phyloP scores from a whole-genome alignment of 2,329 filamentous ascomycete species.

The Colletotrichum sansevieriae region DNA sequence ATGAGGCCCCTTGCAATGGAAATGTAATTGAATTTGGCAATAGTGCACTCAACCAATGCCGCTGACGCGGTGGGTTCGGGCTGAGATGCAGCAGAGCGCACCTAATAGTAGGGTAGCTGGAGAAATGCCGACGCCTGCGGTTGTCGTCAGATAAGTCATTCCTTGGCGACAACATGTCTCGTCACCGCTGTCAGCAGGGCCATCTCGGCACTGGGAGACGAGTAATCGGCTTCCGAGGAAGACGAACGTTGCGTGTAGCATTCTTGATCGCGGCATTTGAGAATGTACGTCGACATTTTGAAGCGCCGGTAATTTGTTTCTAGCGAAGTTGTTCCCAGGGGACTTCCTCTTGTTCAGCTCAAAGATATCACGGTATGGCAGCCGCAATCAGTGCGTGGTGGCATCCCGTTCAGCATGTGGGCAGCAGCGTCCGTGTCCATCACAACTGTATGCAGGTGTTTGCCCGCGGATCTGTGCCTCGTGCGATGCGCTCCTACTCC shows the following conservation, averaged over 20 bases:
- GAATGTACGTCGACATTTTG: too few relatives aligned
- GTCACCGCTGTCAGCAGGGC: slow-evolving; percentile 17
- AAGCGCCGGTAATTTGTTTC: too few relatives aligned
- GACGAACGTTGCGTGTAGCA: too few relatives aligned
- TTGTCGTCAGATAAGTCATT: slow-evolving; percentile 35
- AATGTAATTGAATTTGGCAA: slow-evolving; percentile 14
- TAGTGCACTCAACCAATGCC: not conserved
- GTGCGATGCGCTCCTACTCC: slow-evolving; percentile 7
- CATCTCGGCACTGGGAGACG: too few relatives aligned
- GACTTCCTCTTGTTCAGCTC: too few relatives aligned
- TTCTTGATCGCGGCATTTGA: too few relatives aligned
- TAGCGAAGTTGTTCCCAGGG: too few relatives aligned
- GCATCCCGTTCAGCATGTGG: slow-evolving; percentile 10
- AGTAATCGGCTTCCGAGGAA: too few relatives aligned
- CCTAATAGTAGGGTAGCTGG: not conserved
- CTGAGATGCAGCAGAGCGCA: slow-evolving; percentile 25
- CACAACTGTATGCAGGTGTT: slow-evolving; percentile 12
- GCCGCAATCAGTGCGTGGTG: not conserved
- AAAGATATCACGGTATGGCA: not conserved
- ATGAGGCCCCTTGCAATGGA: slow-evolving; percentile 14
- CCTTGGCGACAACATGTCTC: slow-evolving; percentile 32
- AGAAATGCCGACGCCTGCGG: slow-evolving; percentile 38
- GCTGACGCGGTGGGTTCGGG: slow-evolving; percentile 21
- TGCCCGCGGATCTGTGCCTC: slow-evolving; percentile 4
- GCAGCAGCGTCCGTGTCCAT: slow-evolving; percentile 21